phyloP scores from a whole-genome alignment of 1,284 basidiomycete species.

The Melampsora abietis-canadensis region DNA sequence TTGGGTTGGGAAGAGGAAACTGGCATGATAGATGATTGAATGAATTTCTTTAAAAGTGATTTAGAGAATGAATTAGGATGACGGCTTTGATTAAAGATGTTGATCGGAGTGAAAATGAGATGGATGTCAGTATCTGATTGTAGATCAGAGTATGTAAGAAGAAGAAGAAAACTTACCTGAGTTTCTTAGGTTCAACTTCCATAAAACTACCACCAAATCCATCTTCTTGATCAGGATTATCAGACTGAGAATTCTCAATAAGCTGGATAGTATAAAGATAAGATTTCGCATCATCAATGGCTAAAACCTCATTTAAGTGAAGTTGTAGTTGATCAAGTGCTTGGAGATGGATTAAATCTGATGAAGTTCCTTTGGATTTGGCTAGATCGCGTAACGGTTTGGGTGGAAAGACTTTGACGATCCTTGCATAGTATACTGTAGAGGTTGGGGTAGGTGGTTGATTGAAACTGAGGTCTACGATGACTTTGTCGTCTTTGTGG shows the following conservation, averaged over 20 bases:
- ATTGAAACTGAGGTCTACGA: slow-evolving; percentile 14
- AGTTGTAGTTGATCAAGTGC: background rate
- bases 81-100: slow-evolving; percentile 2
- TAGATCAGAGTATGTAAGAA: background rate
- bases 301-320: slow-evolving; percentile 1
- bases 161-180: background rate
- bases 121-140: background rate
- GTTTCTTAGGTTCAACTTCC: slow-evolving; percentile 37
- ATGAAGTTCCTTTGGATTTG: slow-evolving; percentile 2
- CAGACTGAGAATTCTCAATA: slow-evolving; percentile 2
- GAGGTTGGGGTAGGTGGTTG: slow-evolving; percentile 1
- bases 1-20: background rate
- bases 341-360: slow-evolving; percentile 29
- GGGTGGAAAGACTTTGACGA: slow-evolving; percentile 27
- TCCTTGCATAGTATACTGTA: slow-evolving; percentile 17
- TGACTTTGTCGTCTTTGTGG: slow-evolving; percentile 22
- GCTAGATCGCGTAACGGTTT: slow-evolving; percentile 8
- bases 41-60: slow-evolving; percentile 18
- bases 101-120: background rate
- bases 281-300: slow-evolving; percentile 5
- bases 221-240: slow-evolving; percentile 11
- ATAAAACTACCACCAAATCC: slow-evolving; percentile 27
- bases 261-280: slow-evolving; percentile 39
- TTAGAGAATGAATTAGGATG: slow-evolving; percentile 30
- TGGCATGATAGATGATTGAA: slow-evolving; percentile 17